Base-by-base conservation (phyloP, 2,329 filamentous ascomycete genomes). In the Xylaria digitata region DNA sequence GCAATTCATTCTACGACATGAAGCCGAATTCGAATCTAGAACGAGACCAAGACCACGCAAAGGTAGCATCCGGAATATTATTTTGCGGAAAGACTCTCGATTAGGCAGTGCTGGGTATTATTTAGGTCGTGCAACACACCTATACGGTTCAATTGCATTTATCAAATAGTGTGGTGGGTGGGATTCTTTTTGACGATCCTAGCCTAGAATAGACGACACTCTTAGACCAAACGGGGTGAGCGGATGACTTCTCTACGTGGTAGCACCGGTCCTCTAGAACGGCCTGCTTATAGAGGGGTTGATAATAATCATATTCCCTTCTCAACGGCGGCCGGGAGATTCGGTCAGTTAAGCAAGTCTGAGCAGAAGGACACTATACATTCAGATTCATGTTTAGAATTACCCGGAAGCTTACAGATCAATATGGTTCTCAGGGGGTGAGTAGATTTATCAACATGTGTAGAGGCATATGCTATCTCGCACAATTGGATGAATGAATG, bases 351-450 rank as follows among this genome's bases (percentile, higher is more conserved):
- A 17, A 59, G 26, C 49, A 53, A 55, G 19, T 57, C 17, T 59
- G 17, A 40, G 19, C 45, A 21, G 43, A 43, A 50, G 32, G 21
- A 21, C 9, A 32, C 26, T 3, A 1, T 61, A 32, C 26, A 8
- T 50, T 49, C n/a, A 17, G 52, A 26, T 34, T 45, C 32, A 26
- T 34, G 19, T 30, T 52, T 32, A 40, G 59, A 37, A 40, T 45
- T 42, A 56, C 21, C 17, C 17, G 48, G 40, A 23, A 19, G n/a
- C 13, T 4, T 19, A 42, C 56, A 48, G 13, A 54, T 32, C 34
- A 46, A 34, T 34, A 69, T 69, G 67, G 64, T 66, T 58, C 67
- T 69, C 15, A 67, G 48, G 50, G 67, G 61, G 67, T 69, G 43
- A 67, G 67, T 61, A 30, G 26, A 17, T 9, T 37, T 37, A 23